Percentiles rank a stretch among this genome's conserved stretches.
Conservation (phyloP, 768 basidiomycete species). For the Leccinum aurantiacum region DNA sequence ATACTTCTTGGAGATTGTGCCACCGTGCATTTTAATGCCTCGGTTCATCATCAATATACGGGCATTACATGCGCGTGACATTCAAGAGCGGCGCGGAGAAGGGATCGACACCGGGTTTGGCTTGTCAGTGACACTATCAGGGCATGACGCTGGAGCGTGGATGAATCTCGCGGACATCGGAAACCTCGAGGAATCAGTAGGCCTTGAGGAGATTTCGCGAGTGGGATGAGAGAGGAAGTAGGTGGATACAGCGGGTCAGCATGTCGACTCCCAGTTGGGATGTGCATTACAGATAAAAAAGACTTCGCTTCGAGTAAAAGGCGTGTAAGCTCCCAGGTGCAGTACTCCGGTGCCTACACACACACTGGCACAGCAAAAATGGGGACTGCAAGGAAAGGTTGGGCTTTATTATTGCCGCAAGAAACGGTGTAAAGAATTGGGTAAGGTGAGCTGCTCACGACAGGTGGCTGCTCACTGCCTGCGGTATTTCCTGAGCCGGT, state of each 20-base stretch:
- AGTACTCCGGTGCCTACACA: too few species aligned
- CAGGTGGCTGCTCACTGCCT: constrained; percentile 7
- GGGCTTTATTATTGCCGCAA: constrained; percentile 51
- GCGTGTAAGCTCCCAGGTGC: too few species aligned
- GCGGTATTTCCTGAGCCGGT: constrained; percentile 30
- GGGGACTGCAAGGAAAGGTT: constrained; percentile 56
- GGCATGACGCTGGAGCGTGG: neutral
- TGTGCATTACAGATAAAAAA: too few species aligned
- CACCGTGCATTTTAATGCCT: neutral
- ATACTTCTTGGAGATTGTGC: neutral
- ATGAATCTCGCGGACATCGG: neutral
- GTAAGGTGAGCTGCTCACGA: constrained; percentile 30
- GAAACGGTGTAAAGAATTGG: constrained; percentile 42
- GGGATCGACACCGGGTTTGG: neutral
- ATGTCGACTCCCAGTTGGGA: neutral
- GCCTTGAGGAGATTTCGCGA: neutral
- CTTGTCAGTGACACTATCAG: neutral
- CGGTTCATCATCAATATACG: neutral
- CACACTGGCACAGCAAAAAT: too few species aligned
- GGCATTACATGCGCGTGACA: neutral
- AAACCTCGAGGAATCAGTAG: neutral
- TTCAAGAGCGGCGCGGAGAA: neutral
- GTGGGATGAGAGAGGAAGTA: neutral
- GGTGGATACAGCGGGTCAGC: neutral
- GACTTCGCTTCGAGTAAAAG: too few species aligned